These are phyloP conservation scores for Fusarium sp. DNA, from an alignment of 2,329 filamentous ascomycete genomes.

Conservation along the genomic window DNA sequence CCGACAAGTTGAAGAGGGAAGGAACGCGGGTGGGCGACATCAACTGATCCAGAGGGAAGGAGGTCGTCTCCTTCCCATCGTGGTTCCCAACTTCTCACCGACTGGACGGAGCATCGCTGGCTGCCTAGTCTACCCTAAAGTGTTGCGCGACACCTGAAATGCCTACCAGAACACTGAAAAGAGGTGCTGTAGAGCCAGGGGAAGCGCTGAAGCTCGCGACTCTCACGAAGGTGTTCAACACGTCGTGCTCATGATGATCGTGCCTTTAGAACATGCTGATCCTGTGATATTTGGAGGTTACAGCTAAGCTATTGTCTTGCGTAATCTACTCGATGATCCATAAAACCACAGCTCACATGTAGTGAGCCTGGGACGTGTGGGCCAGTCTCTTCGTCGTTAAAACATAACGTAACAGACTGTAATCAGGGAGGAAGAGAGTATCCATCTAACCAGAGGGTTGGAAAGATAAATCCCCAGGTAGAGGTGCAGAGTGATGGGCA, in stretches of 20 bases:
- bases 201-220: too few species aligned
- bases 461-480: too few species aligned
- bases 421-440: not conserved
- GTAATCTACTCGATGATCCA: not conserved
- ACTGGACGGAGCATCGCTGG: not conserved
- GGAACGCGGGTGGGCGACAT: not conserved
- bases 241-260: too few species aligned
- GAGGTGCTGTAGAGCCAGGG: too few species aligned
- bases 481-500: too few species aligned
- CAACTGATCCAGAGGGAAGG: not conserved
- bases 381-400: not conserved
- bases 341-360: not conserved
- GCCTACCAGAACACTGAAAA: too few species aligned
- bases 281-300: not conserved
- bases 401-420: not conserved
- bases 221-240: too few species aligned
- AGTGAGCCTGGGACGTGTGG: not conserved
- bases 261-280: too few species aligned
- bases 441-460: too few species aligned
- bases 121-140: not conserved
- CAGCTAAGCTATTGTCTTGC: not conserved
- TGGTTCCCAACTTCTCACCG: not conserved
- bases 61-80: conserved; percentile 6
- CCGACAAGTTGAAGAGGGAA: conserved; percentile 2
- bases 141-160: too few species aligned